Percentiles rank a stretch among this genome's conserved stretches.
These are phyloP conservation scores for Ceratocystis cubensis DNA, from an alignment of 2,329 filamentous ascomycete genomes.

Conservation along the genomic window DNA sequence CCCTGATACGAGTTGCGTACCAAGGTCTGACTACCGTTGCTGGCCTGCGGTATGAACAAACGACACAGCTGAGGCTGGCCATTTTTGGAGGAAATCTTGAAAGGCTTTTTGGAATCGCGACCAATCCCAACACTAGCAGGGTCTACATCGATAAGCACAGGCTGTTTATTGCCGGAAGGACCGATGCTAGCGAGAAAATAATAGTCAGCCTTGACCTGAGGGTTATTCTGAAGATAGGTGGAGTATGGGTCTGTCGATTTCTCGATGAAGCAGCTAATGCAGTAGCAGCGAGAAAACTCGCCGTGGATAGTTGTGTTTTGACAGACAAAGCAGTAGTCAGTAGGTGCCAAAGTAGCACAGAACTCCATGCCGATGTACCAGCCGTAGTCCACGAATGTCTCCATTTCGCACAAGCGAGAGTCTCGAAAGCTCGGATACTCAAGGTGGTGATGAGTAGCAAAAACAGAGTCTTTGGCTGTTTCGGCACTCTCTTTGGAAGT, in stretches of 20 bases:
- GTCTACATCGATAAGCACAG: background rate
- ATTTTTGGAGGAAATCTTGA: background rate
- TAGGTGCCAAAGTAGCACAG: background rate
- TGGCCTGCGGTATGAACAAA: background rate
- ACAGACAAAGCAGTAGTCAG: background rate
- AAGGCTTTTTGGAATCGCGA: background rate
- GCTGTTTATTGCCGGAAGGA: background rate
- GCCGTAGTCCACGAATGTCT: background rate
- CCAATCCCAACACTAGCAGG: background rate
- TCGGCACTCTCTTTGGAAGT: background rate
- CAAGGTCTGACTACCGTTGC: background rate
- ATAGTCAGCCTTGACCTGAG: background rate
- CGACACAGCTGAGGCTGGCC: background rate
- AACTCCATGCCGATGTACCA: background rate
- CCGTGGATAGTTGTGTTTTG: background rate
- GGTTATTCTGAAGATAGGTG: background rate
- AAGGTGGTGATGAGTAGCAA: background rate
- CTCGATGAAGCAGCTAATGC: background rate
- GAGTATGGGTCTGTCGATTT: background rate
- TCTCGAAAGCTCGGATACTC: background rate
- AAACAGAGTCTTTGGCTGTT: background rate
- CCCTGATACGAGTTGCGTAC: background rate
- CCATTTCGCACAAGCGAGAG: background rate
- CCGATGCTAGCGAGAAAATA: background rate
- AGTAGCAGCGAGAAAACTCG: slow-evolving; percentile 2